A percentile compares a stretch with the other conserved stretches of the same genome.
Conservation (phyloP, 2,329 filamentous ascomycete species). For the Penicillium frequentans region DNA sequence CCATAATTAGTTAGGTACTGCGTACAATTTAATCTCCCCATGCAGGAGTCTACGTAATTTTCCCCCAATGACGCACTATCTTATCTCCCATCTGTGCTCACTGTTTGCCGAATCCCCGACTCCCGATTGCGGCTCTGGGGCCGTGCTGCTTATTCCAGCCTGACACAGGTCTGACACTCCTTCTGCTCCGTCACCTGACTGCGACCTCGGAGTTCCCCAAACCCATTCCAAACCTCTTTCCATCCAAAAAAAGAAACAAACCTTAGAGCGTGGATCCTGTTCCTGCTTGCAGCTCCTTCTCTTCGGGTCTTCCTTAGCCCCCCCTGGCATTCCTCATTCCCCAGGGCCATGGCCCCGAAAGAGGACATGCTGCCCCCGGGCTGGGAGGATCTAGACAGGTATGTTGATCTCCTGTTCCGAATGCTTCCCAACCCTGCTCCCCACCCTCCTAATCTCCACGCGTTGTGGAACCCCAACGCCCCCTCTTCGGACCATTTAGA, state of each 20-base stretch:
- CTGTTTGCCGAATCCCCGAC: not conserved
- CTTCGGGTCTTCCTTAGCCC: slow-evolving; percentile 6
- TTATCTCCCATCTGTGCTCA: not conserved
- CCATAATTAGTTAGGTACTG: not conserved
- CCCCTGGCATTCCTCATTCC: slow-evolving; percentile 31
- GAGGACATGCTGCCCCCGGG: slow-evolving; percentile 42
- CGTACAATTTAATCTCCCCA: too few species aligned
- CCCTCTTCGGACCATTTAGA: slow-evolving; percentile 59
- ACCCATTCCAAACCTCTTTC: slow-evolving; percentile 2
- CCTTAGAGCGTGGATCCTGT: not conserved
- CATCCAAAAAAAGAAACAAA: not conserved
- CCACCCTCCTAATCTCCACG: slow-evolving; percentile 6
- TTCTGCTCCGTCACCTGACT: slow-evolving; percentile 18
- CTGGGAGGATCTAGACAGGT: slow-evolving; percentile 44
- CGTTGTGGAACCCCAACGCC: slow-evolving; percentile 19
- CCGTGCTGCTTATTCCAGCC: slow-evolving; percentile 6
- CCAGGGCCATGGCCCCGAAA: slow-evolving; percentile 42
- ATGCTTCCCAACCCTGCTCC: slow-evolving; percentile 1
- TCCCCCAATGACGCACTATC: not conserved
- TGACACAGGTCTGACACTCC: not conserved
- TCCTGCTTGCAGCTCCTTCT: slow-evolving; percentile 14
- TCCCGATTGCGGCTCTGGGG: slow-evolving; percentile 12
- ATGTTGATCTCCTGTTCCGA: slow-evolving; percentile 25
- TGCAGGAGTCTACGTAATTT: not conserved
- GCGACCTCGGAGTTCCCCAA: slow-evolving; percentile 17